A percentile compares a stretch with the other conserved stretches of the same genome.
phyloP scores from a whole-genome alignment of 163 green algal genomes.

The Volvox carteri region DNA sequence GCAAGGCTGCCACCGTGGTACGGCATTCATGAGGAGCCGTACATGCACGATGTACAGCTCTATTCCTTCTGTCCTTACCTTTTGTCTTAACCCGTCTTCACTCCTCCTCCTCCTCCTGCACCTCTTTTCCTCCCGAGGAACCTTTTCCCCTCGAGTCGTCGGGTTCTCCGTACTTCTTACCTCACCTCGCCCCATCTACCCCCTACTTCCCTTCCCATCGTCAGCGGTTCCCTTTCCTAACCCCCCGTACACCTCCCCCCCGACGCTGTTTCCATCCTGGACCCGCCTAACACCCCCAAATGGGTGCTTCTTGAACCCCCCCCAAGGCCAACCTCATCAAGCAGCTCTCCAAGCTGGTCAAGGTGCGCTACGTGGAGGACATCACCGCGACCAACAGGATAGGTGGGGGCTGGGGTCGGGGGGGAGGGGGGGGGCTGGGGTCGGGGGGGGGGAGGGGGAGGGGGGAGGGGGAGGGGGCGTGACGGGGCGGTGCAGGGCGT shows the following conservation, averaged over 20 bases:
- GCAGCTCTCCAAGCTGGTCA: conserved; percentile 96
- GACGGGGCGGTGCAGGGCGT: too few species aligned
- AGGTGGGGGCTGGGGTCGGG: conserved; percentile 61
- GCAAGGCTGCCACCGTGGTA: conserved; percentile 81
- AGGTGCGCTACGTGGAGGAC: conserved; percentile 97
- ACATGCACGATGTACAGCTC: background rate
- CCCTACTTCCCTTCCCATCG: background rate
- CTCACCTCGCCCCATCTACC: background rate
- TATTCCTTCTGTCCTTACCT: background rate
- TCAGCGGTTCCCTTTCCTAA: background rate
- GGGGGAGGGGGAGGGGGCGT: background rate
- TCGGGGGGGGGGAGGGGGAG: background rate
- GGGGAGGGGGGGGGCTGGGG: background rate
- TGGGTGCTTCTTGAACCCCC: too few species aligned
- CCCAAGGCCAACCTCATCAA: conserved; percentile 88
- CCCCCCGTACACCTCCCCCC: background rate
- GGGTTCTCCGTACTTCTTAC: background rate
- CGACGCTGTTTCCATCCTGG: too few species aligned
- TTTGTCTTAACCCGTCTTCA: background rate
- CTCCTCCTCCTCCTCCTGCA: background rate
- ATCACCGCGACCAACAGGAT: conserved; percentile 88
- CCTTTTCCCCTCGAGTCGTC: too few species aligned
- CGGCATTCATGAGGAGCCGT: conserved; percentile 7
- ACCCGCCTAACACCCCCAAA: too few species aligned
- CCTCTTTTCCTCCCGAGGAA: too few species aligned